These are phyloP conservation scores for Triadica sebifera DNA, from an alignment of 345 rosid species.

Conservation along the genomic window DNA sequence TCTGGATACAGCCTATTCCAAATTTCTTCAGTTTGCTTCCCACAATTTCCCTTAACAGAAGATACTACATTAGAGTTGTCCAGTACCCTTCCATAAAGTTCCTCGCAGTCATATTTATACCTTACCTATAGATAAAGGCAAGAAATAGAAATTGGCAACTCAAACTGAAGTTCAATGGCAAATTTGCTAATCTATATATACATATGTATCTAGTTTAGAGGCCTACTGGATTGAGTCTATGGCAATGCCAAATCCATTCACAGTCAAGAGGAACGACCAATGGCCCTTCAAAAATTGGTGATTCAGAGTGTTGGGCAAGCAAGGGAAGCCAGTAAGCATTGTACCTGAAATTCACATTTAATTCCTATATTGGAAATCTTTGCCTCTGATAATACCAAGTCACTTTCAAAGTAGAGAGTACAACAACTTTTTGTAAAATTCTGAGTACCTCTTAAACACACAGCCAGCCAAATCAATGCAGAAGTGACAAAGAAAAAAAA, in stretches of 20 bases:
- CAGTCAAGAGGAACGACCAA: conserved; percentile 92
- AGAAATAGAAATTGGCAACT: conserved; percentile 13
- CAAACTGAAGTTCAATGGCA: conserved; percentile 1
- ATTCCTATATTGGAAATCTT: too few relatives aligned
- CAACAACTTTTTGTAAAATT: too few relatives aligned
- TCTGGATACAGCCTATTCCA: conserved; percentile 68
- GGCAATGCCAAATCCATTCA: conserved; percentile 99
- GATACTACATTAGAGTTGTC: conserved; percentile 63
- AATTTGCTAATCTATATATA: neutral
- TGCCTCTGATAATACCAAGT: too few relatives aligned
- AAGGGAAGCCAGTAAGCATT: conserved; percentile 95
- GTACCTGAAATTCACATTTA: conserved; percentile 81
- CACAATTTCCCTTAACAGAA: conserved; percentile 50
- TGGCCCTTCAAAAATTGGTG: conserved; percentile 50
- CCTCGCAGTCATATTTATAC: conserved; percentile 78
- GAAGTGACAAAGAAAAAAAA: too few relatives aligned
- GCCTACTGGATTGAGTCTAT: conserved; percentile 92
- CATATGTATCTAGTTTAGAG: neutral
- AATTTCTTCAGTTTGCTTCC: conserved; percentile 49
- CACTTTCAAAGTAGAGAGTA: too few relatives aligned
- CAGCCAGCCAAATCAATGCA: too few relatives aligned
- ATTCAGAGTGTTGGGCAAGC: conserved; percentile 60
- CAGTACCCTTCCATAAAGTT: conserved; percentile 65
- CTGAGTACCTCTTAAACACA: too few relatives aligned
- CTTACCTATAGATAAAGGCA: conserved; percentile 49